These are phyloP conservation scores for Kluyveromyces nonfermentans DNA, from an alignment of 805 yeast species.

Conservation along the genomic window DNA sequence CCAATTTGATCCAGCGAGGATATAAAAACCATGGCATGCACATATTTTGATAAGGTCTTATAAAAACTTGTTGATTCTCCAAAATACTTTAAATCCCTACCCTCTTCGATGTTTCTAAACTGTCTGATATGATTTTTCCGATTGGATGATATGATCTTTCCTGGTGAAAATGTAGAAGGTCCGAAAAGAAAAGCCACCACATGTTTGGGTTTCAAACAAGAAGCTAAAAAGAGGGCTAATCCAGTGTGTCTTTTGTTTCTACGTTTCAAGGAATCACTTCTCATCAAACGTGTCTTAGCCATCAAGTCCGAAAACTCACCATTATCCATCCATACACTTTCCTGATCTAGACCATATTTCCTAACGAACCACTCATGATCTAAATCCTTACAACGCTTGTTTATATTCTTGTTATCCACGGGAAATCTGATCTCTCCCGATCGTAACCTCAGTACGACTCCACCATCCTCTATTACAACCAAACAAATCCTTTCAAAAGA, in stretches of 20 bases:
- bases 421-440: conserved; percentile 2
- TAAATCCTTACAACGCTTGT: conserved; percentile 4
- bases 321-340: neutral
- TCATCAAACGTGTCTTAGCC: neutral
- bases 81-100: conserved; percentile 7
- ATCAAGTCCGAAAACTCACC: neutral
- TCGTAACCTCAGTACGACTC: neutral
- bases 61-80: conserved; percentile 8
- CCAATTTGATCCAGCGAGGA: conserved; percentile 18
- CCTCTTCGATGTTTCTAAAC: conserved; percentile 10
- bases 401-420: conserved; percentile 4
- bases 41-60: conserved; percentile 2
- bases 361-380: conserved; percentile 7
- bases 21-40: conserved; percentile 8
- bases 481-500: neutral
- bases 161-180: conserved; percentile 19
- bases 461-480: neutral
- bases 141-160: conserved; percentile 14
- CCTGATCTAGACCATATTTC: conserved; percentile 4
- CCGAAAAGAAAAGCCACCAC: conserved; percentile 13
- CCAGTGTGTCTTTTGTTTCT: conserved; percentile 14
- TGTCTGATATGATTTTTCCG: conserved; percentile 12
- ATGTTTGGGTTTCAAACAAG: conserved; percentile 4
- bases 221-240: conserved; percentile 12
- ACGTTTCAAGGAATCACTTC: neutral